phyloP scores from a whole-genome alignment of 176 grass and related monocot species.

The Saccharum officinarum region DNA sequence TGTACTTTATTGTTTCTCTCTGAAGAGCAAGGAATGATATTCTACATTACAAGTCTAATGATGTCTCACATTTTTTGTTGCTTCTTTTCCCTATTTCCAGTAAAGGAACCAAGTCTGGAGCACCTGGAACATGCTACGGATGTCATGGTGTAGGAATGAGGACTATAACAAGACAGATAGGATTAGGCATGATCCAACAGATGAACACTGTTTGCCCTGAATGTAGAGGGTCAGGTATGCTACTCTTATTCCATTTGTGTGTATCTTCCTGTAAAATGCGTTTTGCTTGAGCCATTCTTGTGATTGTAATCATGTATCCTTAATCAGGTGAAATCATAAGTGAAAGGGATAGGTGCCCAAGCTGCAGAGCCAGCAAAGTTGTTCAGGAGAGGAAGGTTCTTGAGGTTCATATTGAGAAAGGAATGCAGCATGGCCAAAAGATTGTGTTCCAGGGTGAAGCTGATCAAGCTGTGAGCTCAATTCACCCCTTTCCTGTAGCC shows the following conservation, averaged over 20 bases:
- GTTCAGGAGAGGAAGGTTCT: constrained; percentile 72
- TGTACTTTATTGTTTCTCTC: neutral
- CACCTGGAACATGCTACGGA: constrained; percentile 59
- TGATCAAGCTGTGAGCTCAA: constrained; percentile 66
- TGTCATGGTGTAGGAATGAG: constrained; percentile 71
- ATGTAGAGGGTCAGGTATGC: constrained; percentile 60
- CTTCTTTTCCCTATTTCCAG: constrained; percentile 32
- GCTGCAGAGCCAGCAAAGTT: constrained; percentile 65
- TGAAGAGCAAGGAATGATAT: neutral
- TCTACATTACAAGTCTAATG: neutral
- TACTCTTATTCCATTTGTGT: constrained; percentile 11
- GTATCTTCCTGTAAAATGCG: constrained; percentile 9
- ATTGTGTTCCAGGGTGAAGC: constrained; percentile 78
- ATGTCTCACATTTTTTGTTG: constrained; percentile 3
- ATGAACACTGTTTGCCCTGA: constrained; percentile 74
- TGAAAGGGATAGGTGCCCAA: constrained; percentile 68
- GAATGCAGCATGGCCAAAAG: constrained; percentile 74
- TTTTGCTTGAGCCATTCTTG: constrained; percentile 17
- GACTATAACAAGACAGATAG: constrained; percentile 65
- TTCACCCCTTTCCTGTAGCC: neutral
- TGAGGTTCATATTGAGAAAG: constrained; percentile 84
- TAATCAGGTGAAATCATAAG: constrained; percentile 71
- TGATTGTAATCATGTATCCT: constrained; percentile 13
- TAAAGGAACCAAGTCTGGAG: constrained; percentile 69
- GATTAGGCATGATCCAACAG: constrained; percentile 72